Evolutionary conservation across 83 land plant species (phyloP), one percentile per base, ranked within the genome.

Genomic region (Isoetes engelmannii): DNA sequence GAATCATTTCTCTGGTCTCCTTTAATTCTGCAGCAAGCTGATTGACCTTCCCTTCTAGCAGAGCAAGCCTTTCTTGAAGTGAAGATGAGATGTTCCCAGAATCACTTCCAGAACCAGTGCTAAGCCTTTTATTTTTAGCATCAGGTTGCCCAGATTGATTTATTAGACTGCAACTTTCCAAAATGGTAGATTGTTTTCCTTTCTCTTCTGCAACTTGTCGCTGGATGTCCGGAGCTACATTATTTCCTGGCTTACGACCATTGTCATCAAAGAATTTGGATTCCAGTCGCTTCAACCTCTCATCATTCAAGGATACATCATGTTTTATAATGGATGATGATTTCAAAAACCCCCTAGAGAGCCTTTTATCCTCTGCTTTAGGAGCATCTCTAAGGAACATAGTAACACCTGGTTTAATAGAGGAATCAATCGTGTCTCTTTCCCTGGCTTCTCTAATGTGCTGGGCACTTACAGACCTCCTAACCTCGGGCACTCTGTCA

Each of bases 21-120:
- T 81, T 85, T 7, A 95, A 87, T 66, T 95, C 97, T 4, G 86
- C 77, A 0, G 97, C 94, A 21, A 95, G 88, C 60, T 81, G 85
- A 48, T 81, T 85, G 37, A 95, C 97, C 70, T 74, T 86, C 10
- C 89, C 97, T 72, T 95, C 99, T 57, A 95, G 71, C 68, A 79
- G 75, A 7, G 99, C 87, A 42, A 95, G 84, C 65, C 87, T 83
- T 44, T 85, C 85, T 57, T 81, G 94, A 13, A 95, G 69, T 59
- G 69, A 80, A 67, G 83, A 85, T 3, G 88, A 77, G 66, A 79
- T 74, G 45, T 71, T 73, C 41, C 21, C 42, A 4, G 37, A 20
- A 8, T 42, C 62, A 59, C 20, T 59, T 59, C 62, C 62, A 12
- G 55, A 12, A 12, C 17, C 15, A 12, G 55, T 12, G 55, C 37